Base-by-base conservation (phyloP, 1,139 yeast genomes). In the Geotrichum fermentans region DNA sequence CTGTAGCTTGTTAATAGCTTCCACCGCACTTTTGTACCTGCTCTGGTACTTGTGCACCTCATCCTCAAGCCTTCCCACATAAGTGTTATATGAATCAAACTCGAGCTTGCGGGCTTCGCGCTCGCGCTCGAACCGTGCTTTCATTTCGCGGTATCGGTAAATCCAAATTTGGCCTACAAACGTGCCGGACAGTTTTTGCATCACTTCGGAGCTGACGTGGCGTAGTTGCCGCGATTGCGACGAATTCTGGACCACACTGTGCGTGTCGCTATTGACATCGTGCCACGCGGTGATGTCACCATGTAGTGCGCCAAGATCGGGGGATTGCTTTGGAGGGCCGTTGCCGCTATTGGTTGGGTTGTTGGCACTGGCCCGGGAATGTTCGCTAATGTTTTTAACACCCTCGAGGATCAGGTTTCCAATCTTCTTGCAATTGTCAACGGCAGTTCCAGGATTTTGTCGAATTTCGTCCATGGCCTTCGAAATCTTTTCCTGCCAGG, bases 101-200 rank as follows among this genome's bases (percentile, higher is more conserved):
- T 56, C 58, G 21, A 53, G 34, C 36, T 50, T 48, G 22, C 58
- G 44, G 2, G 54, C 52, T 35, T 55, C 58, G 4, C 55, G 51
- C 35, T 56, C 58, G 40, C 52, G 52, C 24, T 54, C 53, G 47
- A 51, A 56, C 18, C 55, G 43, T 17, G 47, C 37, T 44, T 56
- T 55, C 58, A 56, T 56, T 40, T 56, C 56, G 11, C 68, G 36
- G 43, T 41, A 51, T 8, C 54, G 43, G 28, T 45, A 45, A 18
- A 41, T 32, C 54, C 54, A 51, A n/a, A 49, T 40, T 39, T 51
- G 45, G 32, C 47, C 40, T 10, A 32, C 46, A 40, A 49, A 34
- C 21, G 41, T 40, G n/a, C 43, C 44, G n/a, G 47, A 37, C 30
- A 43, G 33, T 24, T 38, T 29, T 11, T 43, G 39, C 40, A 39